Evolutionary conservation across 2,329 filamentous ascomycete species (phyloP), one percentile per base, ranked within the genome.

Genomic region (Sporothrix brasiliensis): DNA sequence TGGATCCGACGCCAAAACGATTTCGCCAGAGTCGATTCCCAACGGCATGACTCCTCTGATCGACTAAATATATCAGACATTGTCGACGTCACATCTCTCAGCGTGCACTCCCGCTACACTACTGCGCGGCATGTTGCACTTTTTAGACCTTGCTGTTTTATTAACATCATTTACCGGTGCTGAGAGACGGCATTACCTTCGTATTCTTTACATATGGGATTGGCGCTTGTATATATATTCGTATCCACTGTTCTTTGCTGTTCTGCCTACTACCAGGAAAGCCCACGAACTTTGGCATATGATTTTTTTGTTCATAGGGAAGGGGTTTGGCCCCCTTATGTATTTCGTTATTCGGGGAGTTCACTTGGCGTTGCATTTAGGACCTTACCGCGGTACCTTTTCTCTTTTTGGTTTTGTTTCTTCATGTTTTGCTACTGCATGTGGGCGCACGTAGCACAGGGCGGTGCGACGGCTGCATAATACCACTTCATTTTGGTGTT

Each of bases 21-120:
- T 84, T 63, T 83, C 82, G 54, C 82, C 83, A 7, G 78, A 76
- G 21, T 80, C 79, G 2, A 73, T 80, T 14, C 83, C 83, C 4
- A 77, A 77, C 7, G 79, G 78, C 47, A 80, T 85, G 79, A 76
- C 72, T 13, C 72, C 73, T 10, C 71, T 84, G 11, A 77, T 84
- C 69, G 76, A 82, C 65, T 75, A 65, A 67, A 10, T 9, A 50
- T n/a, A n/a, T 50, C 41, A 9, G 49, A 21, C 7, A 3, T 21
- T 50, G 19, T n/a, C 49, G 47, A n/a, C 16, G 9, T 21, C n/a
- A 30, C n/a, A 54, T 27, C 11, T 54, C 14, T 54, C 21, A 14
- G 10, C 11, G 41, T 47, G 14, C 2, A 49, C 44, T 49, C 14
- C 9, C 16, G 13, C 13, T 30, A 39, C 34, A 14, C 47, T 13